Percentiles rank a stretch among this genome's conserved stretches.
These are phyloP conservation scores for Stephania yunnanensis DNA, from an alignment of 164 flowering plant genomes.

Conservation along the genomic window DNA sequence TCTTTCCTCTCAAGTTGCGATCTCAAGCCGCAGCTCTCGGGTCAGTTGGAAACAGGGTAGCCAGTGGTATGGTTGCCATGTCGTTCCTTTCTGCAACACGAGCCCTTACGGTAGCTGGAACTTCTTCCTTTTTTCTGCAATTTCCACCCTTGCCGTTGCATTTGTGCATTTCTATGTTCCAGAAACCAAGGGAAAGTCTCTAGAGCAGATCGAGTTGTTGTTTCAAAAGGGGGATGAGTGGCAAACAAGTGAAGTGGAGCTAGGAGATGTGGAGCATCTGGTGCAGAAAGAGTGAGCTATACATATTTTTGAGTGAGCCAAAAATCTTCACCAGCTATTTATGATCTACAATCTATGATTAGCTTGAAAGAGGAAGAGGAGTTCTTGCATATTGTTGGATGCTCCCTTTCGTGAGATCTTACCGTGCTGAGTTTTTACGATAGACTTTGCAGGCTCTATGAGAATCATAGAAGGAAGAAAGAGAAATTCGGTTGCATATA, in stretches of 20 bases:
- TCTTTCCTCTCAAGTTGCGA: constrained; percentile 72
- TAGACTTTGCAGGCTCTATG: not conserved
- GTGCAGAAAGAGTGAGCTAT: constrained; percentile 39
- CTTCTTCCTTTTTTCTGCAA: constrained; percentile 59
- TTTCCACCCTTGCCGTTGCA: constrained; percentile 64
- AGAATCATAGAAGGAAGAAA: not conserved
- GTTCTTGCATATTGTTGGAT: not conserved
- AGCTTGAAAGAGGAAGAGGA: not conserved
- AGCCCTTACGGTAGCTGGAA: constrained; percentile 66
- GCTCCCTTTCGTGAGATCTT: not conserved
- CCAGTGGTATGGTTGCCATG: constrained; percentile 89
- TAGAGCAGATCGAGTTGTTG: constrained; percentile 77
- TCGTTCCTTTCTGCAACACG: constrained; percentile 73
- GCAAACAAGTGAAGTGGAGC: constrained; percentile 49
- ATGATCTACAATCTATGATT: not conserved
- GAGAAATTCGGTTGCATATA: not conserved
- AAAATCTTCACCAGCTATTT: not conserved
- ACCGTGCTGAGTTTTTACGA: not conserved
- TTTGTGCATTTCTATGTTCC: constrained; percentile 68
- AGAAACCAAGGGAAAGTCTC: constrained; percentile 84
- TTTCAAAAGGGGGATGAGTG: constrained; percentile 42
- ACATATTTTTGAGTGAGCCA: not conserved
- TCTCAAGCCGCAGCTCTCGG: constrained; percentile 92
- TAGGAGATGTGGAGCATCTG: constrained; percentile 67
- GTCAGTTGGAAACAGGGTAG: constrained; percentile 77